These are phyloP conservation scores for Chaetoceros muelleri DNA, from an alignment of 108 stramenopile genomes.

Conservation along the genomic window DNA sequence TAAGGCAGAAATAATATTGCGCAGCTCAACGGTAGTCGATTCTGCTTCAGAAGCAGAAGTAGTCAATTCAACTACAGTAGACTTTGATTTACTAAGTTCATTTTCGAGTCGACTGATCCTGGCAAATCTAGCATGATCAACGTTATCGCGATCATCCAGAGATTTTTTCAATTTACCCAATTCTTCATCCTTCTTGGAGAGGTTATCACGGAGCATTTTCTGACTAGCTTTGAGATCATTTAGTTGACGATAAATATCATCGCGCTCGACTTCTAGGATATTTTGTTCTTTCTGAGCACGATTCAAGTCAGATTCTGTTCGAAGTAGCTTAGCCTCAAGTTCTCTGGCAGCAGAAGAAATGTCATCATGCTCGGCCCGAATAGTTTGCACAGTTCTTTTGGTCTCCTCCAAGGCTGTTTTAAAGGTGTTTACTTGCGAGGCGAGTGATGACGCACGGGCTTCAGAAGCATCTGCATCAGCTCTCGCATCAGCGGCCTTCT, in stretches of 20 bases:
- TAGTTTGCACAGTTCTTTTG: conserved; percentile 27
- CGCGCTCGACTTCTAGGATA: conserved; percentile 23
- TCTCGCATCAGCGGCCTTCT: conserved; percentile 43
- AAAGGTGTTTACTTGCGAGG: conserved; percentile 30
- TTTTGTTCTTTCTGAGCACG: conserved; percentile 24
- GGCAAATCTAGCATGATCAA: conserved; percentile 33
- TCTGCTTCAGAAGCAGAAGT: conserved; percentile 40
- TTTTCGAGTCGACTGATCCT: conserved; percentile 28
- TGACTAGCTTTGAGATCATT: conserved; percentile 15
- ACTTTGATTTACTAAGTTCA: conserved; percentile 34
- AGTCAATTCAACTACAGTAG: conserved; percentile 32
- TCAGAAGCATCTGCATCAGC: conserved; percentile 67
- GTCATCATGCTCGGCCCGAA: conserved; percentile 44
- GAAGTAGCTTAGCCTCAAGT: conserved; percentile 33
- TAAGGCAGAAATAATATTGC: conserved; percentile 35
- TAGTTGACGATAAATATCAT: conserved; percentile 14
- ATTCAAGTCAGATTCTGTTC: conserved; percentile 36
- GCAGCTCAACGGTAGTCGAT: conserved; percentile 34
- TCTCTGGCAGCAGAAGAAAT: conserved; percentile 23
- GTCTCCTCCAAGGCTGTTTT: conserved; percentile 43
- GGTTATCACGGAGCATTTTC: conserved; percentile 15
- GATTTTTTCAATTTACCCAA: conserved; percentile 19
- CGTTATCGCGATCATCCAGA: conserved; percentile 32
- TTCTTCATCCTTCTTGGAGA: conserved; percentile 23
- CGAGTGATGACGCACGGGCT: conserved; percentile 35